These are phyloP conservation scores for Guyanaporus albipodus DNA, from an alignment of 768 basidiomycete species.

Conservation along the genomic window DNA sequence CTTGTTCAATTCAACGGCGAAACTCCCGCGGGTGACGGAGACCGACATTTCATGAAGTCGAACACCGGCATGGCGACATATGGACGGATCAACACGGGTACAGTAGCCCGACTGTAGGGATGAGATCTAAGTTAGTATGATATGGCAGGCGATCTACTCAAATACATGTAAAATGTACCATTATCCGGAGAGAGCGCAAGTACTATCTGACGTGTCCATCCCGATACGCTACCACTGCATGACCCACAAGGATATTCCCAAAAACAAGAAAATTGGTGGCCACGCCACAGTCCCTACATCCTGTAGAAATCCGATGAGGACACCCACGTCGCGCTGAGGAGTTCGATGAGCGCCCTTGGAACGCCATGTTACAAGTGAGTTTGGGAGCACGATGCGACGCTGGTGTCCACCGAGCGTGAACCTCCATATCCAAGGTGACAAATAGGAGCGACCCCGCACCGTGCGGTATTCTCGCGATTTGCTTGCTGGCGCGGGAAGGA, in stretches of 20 bases:
- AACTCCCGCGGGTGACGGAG: neutral
- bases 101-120: neutral
- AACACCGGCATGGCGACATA: no score
- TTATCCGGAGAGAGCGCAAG: neutral
- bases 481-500: conserved; percentile 18
- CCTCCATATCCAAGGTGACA: conserved; percentile 21
- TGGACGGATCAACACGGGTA: neutral
- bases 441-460: conserved; percentile 14
- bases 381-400: conserved; percentile 23
- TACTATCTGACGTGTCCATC: neutral
- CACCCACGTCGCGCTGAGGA: conserved; percentile 19
- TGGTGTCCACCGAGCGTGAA: conserved; percentile 24
- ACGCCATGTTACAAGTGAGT: conserved; percentile 12
- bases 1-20: neutral
- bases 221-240: conserved; percentile 19
- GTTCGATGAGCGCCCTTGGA: conserved; percentile 6
- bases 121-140: neutral
- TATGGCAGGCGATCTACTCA: neutral
- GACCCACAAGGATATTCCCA: conserved; percentile 33
- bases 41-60: no score
- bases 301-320: conserved; percentile 27
- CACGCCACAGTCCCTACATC: conserved; percentile 37
- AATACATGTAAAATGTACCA: neutral
- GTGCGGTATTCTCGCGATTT: conserved; percentile 7
- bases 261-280: conserved; percentile 33